Percentiles rank a stretch among this genome's conserved stretches.
Conservation (phyloP, 768 basidiomycete species). For the Collybia mongolica region DNA sequence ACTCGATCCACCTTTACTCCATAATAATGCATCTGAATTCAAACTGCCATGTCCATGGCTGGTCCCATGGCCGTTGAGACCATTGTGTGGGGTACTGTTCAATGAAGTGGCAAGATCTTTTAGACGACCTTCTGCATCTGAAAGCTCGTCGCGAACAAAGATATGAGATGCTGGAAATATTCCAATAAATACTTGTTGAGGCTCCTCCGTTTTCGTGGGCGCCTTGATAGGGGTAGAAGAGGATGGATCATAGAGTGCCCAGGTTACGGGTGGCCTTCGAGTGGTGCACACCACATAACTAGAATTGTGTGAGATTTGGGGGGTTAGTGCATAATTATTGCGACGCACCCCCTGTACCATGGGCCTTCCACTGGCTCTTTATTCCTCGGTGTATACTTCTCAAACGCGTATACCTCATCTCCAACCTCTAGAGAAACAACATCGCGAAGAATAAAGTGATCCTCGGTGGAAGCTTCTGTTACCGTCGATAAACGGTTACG, state of each 20-base stretch:
- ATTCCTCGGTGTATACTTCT: constrained; percentile 74
- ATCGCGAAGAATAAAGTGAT: constrained; percentile 64
- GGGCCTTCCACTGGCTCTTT: constrained; percentile 71
- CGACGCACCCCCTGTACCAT: constrained; percentile 91
- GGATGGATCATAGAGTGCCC: constrained; percentile 62
- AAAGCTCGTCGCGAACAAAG: constrained; percentile 79
- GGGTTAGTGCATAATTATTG: constrained; percentile 5
- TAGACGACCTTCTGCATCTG: constrained; percentile 85
- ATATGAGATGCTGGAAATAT: constrained; percentile 93
- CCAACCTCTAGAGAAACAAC: constrained; percentile 90
- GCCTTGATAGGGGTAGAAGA: constrained; percentile 43
- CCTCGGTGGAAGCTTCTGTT: constrained; percentile 63
- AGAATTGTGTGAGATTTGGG: constrained; percentile 6
- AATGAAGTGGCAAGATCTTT: constrained; percentile 69
- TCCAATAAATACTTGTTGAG: constrained; percentile 88
- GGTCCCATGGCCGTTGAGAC: constrained; percentile 26
- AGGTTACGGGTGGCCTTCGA: constrained; percentile 67
- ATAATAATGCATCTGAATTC: constrained; percentile 46
- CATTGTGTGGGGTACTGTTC: constrained; percentile 27
- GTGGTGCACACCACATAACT: constrained; percentile 89
- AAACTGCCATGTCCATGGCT: constrained; percentile 33
- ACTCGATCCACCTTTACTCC: constrained; percentile 43
- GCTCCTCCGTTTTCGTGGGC: constrained; percentile 65
- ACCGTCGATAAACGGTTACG: constrained; percentile 60
- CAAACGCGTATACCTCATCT: constrained; percentile 96